phyloP scores from a whole-genome alignment of 345 rosid genomes.

The Rubroshorea leprosula region DNA sequence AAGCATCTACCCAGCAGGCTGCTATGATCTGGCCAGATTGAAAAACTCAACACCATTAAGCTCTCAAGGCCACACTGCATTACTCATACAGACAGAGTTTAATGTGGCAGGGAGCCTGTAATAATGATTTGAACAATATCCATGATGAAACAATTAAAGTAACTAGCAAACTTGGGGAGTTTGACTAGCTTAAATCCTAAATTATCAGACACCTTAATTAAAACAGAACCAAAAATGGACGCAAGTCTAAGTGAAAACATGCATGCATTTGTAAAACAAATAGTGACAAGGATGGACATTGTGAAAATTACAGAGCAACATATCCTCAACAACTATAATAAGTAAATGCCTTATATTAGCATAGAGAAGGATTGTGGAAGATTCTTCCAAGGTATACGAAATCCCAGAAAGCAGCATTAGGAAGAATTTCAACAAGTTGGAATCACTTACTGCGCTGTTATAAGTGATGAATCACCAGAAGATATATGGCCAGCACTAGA shows the following conservation, averaged over 20 bases:
- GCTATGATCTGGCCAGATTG: not conserved
- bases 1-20: not conserved
- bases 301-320: not conserved
- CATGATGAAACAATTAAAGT: not conserved
- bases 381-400: not conserved
- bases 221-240: not conserved
- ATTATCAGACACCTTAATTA: not conserved
- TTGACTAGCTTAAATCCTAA: not conserved
- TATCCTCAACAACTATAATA: not conserved
- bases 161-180: not conserved
- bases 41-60: not conserved
- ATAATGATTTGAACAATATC: not conserved
- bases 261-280: not conserved
- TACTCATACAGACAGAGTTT: not conserved
- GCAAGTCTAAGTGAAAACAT: not conserved
- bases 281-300: not conserved
- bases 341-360: not conserved
- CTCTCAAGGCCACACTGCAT: not conserved
- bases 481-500: slow-evolving; percentile 97
- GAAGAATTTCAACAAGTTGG: not conserved
- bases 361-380: slow-evolving; percentile 2
- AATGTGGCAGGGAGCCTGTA: not conserved
- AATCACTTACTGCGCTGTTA: slow-evolving; percentile 57
- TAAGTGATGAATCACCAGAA: slow-evolving; percentile 76
- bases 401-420: too few relatives aligned